Conservation (phyloP, 2,329 filamentous ascomycete genomes). For the Monilinia fructigena region DNA sequence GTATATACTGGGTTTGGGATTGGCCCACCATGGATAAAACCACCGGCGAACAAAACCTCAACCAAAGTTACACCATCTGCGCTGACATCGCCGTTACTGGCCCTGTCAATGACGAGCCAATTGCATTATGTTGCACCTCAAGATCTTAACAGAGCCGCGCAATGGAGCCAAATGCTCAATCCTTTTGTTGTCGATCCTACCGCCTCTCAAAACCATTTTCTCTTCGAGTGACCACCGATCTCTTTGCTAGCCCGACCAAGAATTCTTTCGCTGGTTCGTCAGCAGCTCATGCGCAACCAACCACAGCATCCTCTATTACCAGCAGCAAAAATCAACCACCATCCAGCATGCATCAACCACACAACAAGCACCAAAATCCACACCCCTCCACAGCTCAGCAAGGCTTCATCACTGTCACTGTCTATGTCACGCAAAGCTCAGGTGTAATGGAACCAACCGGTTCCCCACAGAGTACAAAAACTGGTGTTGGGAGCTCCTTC, state of each 20-base stretch:
- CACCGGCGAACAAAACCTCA: slow-evolving; percentile 47
- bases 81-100: slow-evolving; percentile 47
- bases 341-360: not conserved
- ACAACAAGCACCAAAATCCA: not conserved
- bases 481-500: slow-evolving; percentile 6
- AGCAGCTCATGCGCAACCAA: slow-evolving; percentile 13
- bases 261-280: not conserved
- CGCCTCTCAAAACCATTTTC: slow-evolving; percentile 17
- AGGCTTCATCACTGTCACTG: not conserved
- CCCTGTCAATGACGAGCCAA: slow-evolving; percentile 12
- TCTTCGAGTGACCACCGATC: slow-evolving; percentile 12
- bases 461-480: not conserved
- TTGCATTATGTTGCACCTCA: slow-evolving; percentile 21
- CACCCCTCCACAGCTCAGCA: not conserved
- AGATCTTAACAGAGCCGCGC: slow-evolving; percentile 22
- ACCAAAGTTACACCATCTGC: slow-evolving; percentile 60
- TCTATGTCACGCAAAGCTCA: not conserved
- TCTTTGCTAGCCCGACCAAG: slow-evolving; percentile 17
- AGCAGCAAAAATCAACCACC: not conserved
- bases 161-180: slow-evolving; percentile 34
- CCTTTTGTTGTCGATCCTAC: slow-evolving; percentile 32
- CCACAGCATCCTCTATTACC: not conserved
- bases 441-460: not conserved
- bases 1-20: slow-evolving; percentile 96
- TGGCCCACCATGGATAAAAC: slow-evolving; percentile 64